Evolutionary conservation across 2,329 filamentous ascomycete species (phyloP).

Genomic region (Colletotrichum musicola): DNA sequence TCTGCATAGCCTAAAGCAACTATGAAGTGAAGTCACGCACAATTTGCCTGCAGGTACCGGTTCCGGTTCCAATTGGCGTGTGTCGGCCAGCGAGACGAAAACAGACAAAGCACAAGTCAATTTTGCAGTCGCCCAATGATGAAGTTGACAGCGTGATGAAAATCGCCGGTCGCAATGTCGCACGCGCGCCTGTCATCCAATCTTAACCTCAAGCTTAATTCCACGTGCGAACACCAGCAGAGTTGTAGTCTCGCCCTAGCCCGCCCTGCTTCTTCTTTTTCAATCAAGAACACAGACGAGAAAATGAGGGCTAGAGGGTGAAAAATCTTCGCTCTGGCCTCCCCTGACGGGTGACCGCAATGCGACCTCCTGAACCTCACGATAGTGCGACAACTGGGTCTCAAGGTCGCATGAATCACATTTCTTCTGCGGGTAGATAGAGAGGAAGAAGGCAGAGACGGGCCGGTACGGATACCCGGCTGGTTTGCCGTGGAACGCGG

Average conservation of each 20-base stretch:
- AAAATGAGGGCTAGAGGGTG: too few species aligned
- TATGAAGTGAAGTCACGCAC: conserved; percentile 23
- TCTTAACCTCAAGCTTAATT: conserved; percentile 38
- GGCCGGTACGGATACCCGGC: not conserved
- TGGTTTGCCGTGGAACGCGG: conserved; percentile 20
- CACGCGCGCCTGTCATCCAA: conserved; percentile 36
- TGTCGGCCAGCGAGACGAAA: not conserved
- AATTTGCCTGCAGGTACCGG: not conserved
- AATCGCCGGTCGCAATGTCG: conserved; percentile 25
- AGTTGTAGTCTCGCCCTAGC: not conserved
- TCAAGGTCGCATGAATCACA: conserved; percentile 23
- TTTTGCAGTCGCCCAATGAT: not conserved
- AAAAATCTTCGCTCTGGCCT: not conserved
- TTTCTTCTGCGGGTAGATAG: not conserved
- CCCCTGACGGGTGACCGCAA: not conserved
- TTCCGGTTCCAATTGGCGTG: conserved; percentile 8
- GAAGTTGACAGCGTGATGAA: conserved; percentile 4
- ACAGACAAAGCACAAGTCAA: not conserved
- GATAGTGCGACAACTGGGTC: conserved; percentile 16
- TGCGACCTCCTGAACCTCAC: conserved; percentile 1
- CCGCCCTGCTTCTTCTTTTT: not conserved
- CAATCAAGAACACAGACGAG: not conserved
- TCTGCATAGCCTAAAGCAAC: conserved; percentile 22
- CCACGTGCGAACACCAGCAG: conserved; percentile 23
- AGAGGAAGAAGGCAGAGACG: too few species aligned